Percentiles rank a stretch among this genome's conserved stretches.
phyloP scores from a whole-genome alignment of 202 grass and related monocot species.

The Cymbopogon flexuosus region DNA sequence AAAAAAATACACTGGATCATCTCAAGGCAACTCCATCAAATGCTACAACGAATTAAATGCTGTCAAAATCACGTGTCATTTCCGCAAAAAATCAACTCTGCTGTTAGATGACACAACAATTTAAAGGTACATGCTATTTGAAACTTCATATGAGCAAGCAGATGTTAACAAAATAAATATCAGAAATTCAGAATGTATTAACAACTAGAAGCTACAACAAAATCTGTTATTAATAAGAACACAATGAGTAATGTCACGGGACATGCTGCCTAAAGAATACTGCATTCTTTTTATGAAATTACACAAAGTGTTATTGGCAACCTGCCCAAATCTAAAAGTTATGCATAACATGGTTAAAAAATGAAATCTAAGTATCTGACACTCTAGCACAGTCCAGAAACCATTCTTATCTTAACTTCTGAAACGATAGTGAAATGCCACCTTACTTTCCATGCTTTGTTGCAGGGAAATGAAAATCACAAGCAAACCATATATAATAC shows the following conservation, averaged over 20 bases:
- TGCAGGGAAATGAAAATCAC: neutral
- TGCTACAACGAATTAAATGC: neutral
- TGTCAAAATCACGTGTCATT: neutral
- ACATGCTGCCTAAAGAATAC: neutral
- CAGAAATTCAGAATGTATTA: neutral
- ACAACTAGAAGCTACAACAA: neutral
- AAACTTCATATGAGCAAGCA: neutral
- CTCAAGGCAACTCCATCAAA: neutral
- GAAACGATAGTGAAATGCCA: neutral
- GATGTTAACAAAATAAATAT: neutral
- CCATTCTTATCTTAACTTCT: neutral
- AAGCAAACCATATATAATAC: neutral
- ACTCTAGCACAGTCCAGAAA: neutral
- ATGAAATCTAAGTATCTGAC: neutral
- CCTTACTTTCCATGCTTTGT: neutral
- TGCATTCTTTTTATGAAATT: neutral
- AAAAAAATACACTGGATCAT: neutral
- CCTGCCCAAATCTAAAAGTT: neutral
- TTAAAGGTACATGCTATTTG: slow-evolving; percentile 5
- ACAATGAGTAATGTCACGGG: neutral
- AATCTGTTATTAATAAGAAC: neutral
- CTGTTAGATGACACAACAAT: neutral
- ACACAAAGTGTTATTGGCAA: neutral
- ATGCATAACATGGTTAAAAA: neutral
- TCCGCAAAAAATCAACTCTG: neutral